These are phyloP conservation scores for Colletotrichum abscissum DNA, from an alignment of 2,329 filamentous ascomycete species.

Conservation along the genomic window DNA sequence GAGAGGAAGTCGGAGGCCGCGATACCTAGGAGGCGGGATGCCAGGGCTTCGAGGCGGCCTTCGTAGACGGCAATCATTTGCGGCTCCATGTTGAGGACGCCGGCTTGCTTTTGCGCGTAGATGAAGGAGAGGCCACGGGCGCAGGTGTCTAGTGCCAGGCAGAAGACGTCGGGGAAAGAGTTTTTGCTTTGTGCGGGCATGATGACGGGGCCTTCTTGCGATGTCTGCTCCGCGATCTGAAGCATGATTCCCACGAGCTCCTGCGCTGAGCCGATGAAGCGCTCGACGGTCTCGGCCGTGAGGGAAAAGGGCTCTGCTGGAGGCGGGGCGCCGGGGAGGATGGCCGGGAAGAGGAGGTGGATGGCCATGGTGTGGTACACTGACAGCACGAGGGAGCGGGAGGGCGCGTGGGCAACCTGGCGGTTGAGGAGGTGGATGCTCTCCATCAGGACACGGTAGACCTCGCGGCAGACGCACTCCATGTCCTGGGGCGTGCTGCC, in stretches of 20 bases:
- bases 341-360: conserved; percentile 46
- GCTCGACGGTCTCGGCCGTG: conserved; percentile 41
- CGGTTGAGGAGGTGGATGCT: conserved; percentile 40
- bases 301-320: background rate
- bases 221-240: conserved; percentile 36
- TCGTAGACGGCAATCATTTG: conserved; percentile 40
- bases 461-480: conserved; percentile 42
- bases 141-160: conserved; percentile 46
- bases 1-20: conserved; percentile 44
- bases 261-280: conserved; percentile 43
- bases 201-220: conserved; percentile 35
- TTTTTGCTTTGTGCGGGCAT: conserved; percentile 38
- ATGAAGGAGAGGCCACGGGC: conserved; percentile 43
- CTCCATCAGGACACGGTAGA: conserved; percentile 42
- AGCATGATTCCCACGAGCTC: conserved; percentile 43
- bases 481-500: conserved; percentile 38
- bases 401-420: conserved; percentile 39
- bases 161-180: conserved; percentile 43
- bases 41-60: conserved; percentile 39
- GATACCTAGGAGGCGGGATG: conserved; percentile 41
- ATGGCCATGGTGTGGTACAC: conserved; percentile 48
- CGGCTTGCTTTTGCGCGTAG: conserved; percentile 34
- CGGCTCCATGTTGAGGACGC: conserved; percentile 36
- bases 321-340: conserved; percentile 8
- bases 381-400: conserved; percentile 42